Evolutionary conservation across 768 basidiomycete genomes (phyloP).

Genomic region (Pleurotus citrinopileatus): DNA sequence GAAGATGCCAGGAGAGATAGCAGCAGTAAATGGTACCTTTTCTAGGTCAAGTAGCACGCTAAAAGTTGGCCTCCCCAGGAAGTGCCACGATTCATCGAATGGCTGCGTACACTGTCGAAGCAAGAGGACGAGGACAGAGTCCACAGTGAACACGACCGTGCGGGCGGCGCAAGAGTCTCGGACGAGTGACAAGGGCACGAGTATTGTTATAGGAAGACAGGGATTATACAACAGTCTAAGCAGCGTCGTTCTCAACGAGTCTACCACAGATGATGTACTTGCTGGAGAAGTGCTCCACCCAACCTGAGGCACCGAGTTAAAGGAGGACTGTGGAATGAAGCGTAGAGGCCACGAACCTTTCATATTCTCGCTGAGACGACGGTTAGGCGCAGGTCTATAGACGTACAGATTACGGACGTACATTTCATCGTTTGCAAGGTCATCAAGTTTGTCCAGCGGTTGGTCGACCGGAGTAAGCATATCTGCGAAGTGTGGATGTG

Average conservation of each 20-base stretch:
- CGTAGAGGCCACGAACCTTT: constrained; percentile 45
- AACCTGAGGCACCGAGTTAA: constrained; percentile 44
- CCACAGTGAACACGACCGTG: neutral
- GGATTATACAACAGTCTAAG: constrained; percentile 12
- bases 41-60: neutral
- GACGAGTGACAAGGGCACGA: too few species aligned
- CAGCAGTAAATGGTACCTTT: constrained; percentile 35
- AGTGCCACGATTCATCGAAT: neutral
- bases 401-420: constrained; percentile 38
- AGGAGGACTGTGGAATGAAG: constrained; percentile 2
- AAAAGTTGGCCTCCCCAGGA: neutral
- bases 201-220: too few species aligned
- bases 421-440: constrained; percentile 82
- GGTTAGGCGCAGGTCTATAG: constrained; percentile 7
- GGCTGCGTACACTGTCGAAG: neutral
- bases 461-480: constrained; percentile 90
- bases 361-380: constrained; percentile 79
- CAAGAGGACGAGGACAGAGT: neutral
- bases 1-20: constrained; percentile 46
- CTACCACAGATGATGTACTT: constrained; percentile 92
- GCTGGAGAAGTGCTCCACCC: constrained; percentile 91
- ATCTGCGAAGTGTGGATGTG: constrained; percentile 38
- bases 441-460: constrained; percentile 79
- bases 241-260: constrained; percentile 76
- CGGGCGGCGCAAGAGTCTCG: too few species aligned